Conservation (phyloP, 108 stramenopile genomes). For the Nitzschia sp. region DNA sequence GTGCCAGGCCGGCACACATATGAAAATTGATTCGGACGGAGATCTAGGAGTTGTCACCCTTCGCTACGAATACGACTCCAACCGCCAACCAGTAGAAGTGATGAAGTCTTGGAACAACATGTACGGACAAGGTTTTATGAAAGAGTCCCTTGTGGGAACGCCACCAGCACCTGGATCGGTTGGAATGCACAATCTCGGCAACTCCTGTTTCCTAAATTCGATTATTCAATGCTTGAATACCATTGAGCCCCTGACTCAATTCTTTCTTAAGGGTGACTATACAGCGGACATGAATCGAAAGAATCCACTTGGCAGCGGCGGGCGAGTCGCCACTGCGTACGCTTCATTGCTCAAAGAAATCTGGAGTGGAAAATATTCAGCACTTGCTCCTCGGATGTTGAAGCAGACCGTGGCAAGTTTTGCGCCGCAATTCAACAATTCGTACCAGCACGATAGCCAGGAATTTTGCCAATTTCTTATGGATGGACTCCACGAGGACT, state of each 20-base stretch:
- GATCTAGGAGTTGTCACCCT: slow-evolving; percentile 50
- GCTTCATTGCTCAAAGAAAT: slow-evolving; percentile 76
- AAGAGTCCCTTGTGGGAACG: slow-evolving; percentile 73
- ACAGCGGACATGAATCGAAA: slow-evolving; percentile 58
- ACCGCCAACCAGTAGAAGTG: slow-evolving; percentile 70
- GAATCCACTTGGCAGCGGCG: slow-evolving; percentile 89
- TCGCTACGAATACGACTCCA: slow-evolving; percentile 61
- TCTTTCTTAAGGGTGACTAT: slow-evolving; percentile 78
- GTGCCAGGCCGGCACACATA: slow-evolving; percentile 65
- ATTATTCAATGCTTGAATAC: slow-evolving; percentile 91
- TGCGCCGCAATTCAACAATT: slow-evolving; percentile 89
- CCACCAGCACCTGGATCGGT: slow-evolving; percentile 87
- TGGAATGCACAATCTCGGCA: slow-evolving; percentile 96
- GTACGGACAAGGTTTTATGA: slow-evolving; percentile 76
- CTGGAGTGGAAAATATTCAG: slow-evolving; percentile 78
- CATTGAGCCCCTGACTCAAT: slow-evolving; percentile 83
- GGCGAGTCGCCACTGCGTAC: slow-evolving; percentile 84
- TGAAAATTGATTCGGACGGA: slow-evolving; percentile 38
- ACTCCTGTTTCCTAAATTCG: slow-evolving; percentile 97
- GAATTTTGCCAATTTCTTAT: slow-evolving; percentile 88
- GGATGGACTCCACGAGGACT: slow-evolving; percentile 91
- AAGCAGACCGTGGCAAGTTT: slow-evolving; percentile 83
- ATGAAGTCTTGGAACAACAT: slow-evolving; percentile 70
- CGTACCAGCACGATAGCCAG: slow-evolving; percentile 90
- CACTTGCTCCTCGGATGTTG: slow-evolving; percentile 73